A percentile compares a stretch with the other conserved stretches of the same genome.
phyloP scores from a whole-genome alignment of 306 rosid species.

The Vigna trinervia region DNA sequence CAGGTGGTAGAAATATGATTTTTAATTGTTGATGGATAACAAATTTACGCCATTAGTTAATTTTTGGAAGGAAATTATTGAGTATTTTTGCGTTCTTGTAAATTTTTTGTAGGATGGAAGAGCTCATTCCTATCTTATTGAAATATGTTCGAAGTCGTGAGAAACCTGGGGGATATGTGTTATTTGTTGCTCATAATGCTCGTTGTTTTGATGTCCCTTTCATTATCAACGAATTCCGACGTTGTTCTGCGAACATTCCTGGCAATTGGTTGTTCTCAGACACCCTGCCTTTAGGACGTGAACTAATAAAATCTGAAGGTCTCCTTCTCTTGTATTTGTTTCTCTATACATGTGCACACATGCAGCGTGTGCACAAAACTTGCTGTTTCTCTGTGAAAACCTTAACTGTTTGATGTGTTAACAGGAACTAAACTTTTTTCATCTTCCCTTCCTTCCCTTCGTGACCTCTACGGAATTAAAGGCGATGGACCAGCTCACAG shows the following conservation, averaged over 20 bases:
- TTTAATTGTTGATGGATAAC: slow-evolving; percentile 10
- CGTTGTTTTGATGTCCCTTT: slow-evolving; percentile 89
- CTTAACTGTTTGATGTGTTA: slow-evolving; percentile 29
- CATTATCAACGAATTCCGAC: slow-evolving; percentile 65
- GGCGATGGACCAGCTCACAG: slow-evolving; percentile 77
- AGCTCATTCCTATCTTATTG: slow-evolving; percentile 72
- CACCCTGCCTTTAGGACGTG: slow-evolving; percentile 69
- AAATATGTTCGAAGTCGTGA: slow-evolving; percentile 72
- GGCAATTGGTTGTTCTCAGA: slow-evolving; percentile 72
- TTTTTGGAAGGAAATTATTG: slow-evolving; percentile 17
- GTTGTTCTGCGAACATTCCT: slow-evolving; percentile 71
- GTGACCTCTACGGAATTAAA: slow-evolving; percentile 55
- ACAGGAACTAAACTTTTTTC: slow-evolving; percentile 60
- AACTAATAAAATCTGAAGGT: slow-evolving; percentile 70
- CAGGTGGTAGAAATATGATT: slow-evolving; percentile 1
- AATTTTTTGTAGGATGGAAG: slow-evolving; percentile 73
- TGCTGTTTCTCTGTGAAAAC: slow-evolving; percentile 34
- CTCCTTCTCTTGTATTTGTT: slow-evolving; percentile 35
- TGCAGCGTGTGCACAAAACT: not conserved
- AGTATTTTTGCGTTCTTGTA: slow-evolving; percentile 34
- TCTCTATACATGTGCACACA: not conserved
- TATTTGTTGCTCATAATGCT: slow-evolving; percentile 85
- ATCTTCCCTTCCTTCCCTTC: slow-evolving; percentile 60
- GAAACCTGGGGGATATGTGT: slow-evolving; percentile 71
- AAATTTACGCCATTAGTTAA: slow-evolving; percentile 6